phyloP scores from a whole-genome alignment of 768 basidiomycete genomes.

The Leccinum subtestaceum region DNA sequence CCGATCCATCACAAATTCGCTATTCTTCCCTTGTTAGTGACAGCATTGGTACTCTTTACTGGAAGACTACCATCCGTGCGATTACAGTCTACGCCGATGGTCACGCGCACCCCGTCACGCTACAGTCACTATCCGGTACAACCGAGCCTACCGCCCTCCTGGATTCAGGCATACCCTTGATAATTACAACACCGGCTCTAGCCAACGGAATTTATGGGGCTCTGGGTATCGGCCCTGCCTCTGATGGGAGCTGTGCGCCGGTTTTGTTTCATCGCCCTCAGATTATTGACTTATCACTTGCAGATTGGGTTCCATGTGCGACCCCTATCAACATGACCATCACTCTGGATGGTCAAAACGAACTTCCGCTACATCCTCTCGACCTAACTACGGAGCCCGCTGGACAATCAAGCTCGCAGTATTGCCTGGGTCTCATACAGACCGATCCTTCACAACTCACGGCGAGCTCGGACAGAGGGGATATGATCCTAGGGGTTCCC shows the following conservation, averaged over 20 bases:
- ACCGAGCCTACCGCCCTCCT: conserved; percentile 62
- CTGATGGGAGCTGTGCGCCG: conserved; percentile 63
- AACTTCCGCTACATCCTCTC: conserved; percentile 69
- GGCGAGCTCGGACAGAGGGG: conserved; percentile 42
- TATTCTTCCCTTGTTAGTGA: conserved; percentile 49
- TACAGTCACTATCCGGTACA: conserved; percentile 42
- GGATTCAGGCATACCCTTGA: conserved; percentile 68
- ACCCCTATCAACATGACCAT: conserved; percentile 72
- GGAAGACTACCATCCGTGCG: conserved; percentile 57
- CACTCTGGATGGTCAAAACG: conserved; percentile 54
- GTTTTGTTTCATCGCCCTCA: neutral
- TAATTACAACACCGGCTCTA: conserved; percentile 56
- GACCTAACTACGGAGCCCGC: conserved; percentile 58
- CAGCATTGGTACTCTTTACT: conserved; percentile 46
- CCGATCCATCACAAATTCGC: conserved; percentile 48
- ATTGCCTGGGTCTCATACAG: conserved; percentile 70
- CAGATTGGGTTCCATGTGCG: conserved; percentile 74
- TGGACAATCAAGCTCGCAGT: conserved; percentile 38
- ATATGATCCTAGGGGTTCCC: conserved; percentile 77
- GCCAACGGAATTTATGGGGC: conserved; percentile 81
- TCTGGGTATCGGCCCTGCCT: conserved; percentile 54
- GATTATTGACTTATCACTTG: conserved; percentile 5
- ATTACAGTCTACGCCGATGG: conserved; percentile 63
- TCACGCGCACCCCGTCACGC: conserved; percentile 33
- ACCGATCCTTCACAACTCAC: conserved; percentile 44